phyloP scores from a whole-genome alignment of 2,329 filamentous ascomycete genomes.

The Amylocarpus encephaloides region DNA sequence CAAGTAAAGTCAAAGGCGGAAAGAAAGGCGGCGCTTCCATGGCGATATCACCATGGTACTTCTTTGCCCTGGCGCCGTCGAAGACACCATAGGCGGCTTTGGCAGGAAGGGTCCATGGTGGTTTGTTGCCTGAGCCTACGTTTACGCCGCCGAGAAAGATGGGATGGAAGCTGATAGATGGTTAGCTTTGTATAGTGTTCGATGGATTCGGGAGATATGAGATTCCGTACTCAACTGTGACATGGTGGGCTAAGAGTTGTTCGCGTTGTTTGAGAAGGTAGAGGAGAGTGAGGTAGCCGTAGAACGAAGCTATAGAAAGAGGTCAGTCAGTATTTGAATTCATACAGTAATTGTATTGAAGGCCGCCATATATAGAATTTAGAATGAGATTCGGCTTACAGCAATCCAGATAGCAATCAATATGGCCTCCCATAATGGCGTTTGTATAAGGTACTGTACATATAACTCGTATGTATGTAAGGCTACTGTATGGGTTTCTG shows the following conservation, averaged over 20 bases:
- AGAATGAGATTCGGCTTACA: conserved; percentile 38
- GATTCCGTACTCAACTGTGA: conserved; percentile 57
- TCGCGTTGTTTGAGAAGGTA: conserved; percentile 52
- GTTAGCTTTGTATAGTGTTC: not conserved
- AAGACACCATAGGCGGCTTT: conserved; percentile 55
- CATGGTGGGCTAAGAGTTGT: conserved; percentile 48
- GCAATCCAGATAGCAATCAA: conserved; percentile 62
- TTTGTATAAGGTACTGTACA: too few relatives aligned
- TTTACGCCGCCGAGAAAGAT: conserved; percentile 67
- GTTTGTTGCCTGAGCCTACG: conserved; percentile 58
- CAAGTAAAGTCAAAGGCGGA: conserved; percentile 47
- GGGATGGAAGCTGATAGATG: conserved; percentile 53
- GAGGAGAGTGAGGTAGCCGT: conserved; percentile 50
- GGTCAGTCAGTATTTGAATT: not conserved
- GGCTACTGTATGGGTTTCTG: too few relatives aligned
- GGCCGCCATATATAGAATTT: not conserved
- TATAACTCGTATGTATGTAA: not conserved
- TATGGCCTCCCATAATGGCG: conserved; percentile 53
- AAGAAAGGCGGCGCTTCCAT: conserved; percentile 43
- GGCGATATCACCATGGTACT: conserved; percentile 42
- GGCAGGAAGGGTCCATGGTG: conserved; percentile 64
- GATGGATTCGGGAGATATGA: not conserved
- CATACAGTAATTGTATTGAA: not conserved
- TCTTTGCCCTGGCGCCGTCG: conserved; percentile 43
- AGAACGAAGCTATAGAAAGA: conserved; percentile 53